These are phyloP conservation scores for Sphagnurus paluster DNA, from an alignment of 1,284 basidiomycete species.

Conservation along the genomic window DNA sequence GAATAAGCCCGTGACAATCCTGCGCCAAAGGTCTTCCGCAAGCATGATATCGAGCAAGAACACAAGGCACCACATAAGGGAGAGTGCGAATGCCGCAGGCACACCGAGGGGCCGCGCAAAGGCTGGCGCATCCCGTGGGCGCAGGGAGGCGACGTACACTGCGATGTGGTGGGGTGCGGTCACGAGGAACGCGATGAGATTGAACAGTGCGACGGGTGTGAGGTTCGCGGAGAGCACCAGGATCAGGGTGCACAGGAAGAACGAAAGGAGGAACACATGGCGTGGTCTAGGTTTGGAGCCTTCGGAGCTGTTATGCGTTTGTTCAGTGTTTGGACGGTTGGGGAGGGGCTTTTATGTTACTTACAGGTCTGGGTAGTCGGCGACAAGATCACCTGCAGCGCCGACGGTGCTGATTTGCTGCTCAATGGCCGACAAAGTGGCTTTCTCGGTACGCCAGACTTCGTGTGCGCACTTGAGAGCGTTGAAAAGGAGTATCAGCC, in stretches of 20 bases:
- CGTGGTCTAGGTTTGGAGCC: background rate
- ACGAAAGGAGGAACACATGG: conserved; percentile 1
- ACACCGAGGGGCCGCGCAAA: background rate
- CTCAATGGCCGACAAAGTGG: background rate
- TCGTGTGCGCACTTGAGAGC: conserved; percentile 3
- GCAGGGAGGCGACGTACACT: conserved; percentile 1
- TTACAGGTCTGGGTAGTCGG: too few relatives aligned
- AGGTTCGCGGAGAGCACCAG: conserved; percentile 7
- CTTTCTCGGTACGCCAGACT: background rate
- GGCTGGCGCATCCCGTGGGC: too few relatives aligned
- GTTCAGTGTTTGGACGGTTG: too few relatives aligned
- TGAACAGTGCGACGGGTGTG: background rate
- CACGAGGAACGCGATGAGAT: conserved; percentile 5
- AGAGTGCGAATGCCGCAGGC: conserved; percentile 1
- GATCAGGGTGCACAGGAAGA: conserved; percentile 1
- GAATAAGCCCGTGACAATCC: background rate
- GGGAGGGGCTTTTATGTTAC: background rate
- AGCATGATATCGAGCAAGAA: background rate
- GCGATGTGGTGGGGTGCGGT: conserved; percentile 7
- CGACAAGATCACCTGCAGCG: background rate
- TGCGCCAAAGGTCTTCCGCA: background rate
- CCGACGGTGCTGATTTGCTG: background rate
- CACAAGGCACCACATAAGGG: conserved; percentile 1
- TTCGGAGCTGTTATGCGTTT: too few relatives aligned
- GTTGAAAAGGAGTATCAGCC: conserved; percentile 3